These are phyloP conservation scores for Penicillium cataractarum DNA, from an alignment of 495 filamentous ascomycete genomes.

Conservation along the genomic window DNA sequence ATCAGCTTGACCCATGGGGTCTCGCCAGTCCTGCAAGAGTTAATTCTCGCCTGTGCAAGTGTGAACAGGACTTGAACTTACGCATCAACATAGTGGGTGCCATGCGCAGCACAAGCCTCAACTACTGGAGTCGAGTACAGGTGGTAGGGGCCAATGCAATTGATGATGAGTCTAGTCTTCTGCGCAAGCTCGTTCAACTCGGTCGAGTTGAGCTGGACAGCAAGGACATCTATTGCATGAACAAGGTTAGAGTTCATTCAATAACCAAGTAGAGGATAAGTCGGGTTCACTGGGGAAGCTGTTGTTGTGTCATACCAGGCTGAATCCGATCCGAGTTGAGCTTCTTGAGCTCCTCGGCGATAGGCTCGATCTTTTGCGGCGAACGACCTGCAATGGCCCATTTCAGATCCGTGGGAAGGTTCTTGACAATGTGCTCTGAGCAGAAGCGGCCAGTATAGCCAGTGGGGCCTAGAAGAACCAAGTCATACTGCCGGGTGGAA, in stretches of 20 bases:
- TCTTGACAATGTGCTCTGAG: slow-evolving; percentile 74
- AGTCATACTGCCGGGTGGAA: slow-evolving; percentile 69
- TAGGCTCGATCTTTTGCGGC: slow-evolving; percentile 65
- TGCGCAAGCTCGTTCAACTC: slow-evolving; percentile 68
- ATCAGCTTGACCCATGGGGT: slow-evolving; percentile 78
- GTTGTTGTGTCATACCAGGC: slow-evolving; percentile 54
- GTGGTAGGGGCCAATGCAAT: slow-evolving; percentile 83
- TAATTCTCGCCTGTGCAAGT: slow-evolving; percentile 1
- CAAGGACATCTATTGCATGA: slow-evolving; percentile 41
- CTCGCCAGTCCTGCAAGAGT: slow-evolving; percentile 69
- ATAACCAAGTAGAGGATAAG: not conserved
- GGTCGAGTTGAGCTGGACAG: slow-evolving; percentile 62
- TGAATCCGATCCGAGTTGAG: slow-evolving; percentile 71
- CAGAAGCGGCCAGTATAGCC: slow-evolving; percentile 86
- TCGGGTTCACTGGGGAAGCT: not conserved
- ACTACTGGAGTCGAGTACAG: slow-evolving; percentile 79
- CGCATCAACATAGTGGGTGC: slow-evolving; percentile 91
- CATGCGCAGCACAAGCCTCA: slow-evolving; percentile 82
- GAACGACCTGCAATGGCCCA: slow-evolving; percentile 93
- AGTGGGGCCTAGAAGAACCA: slow-evolving; percentile 81
- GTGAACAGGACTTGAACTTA: slow-evolving; percentile 24
- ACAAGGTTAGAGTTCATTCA: slow-evolving; percentile 11
- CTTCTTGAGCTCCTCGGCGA: slow-evolving; percentile 65
- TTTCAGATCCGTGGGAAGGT: slow-evolving; percentile 76
- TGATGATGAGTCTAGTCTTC: slow-evolving; percentile 78